Base-by-base conservation (phyloP, 2,329 filamentous ascomycete species). In the Aquanectria penicillioides region DNA sequence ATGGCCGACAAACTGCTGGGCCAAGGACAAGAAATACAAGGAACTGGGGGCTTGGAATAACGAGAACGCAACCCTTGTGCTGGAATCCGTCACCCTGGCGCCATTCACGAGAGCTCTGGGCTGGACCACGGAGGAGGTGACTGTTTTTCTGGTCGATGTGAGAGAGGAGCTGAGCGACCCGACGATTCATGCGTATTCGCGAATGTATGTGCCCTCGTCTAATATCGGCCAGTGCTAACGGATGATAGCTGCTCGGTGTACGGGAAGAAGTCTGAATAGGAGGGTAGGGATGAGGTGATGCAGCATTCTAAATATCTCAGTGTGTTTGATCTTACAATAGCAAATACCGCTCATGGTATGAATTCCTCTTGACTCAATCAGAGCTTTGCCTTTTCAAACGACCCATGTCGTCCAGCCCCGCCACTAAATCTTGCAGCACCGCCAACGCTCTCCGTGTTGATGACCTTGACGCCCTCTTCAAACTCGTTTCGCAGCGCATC, bases 401-500 rank as follows among this genome's bases (percentile, higher is more conserved):
- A 26, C n/a, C 53, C 53, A 11, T 61, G 58, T 13, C 58, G 22
- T 25, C 58, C 58, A 28, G 41, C 58, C 15, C 58, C 58, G 9
- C 46, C 46, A 13, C 57, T 60, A 20, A 59, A 59, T 29, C 36
- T 60, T 1, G 52, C 40, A 1, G 69, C 69, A 1, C 69, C 69
- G 5, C 50, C 41, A 1, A 80, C 66, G 37, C 79, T 78, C 69
- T 85, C 82, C 12, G 62, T 65, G 13, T 64, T 61, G n/a, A 85
- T 67, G 1, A 82, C 77, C 28, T 69, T 69, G 2, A 75, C 61
- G 0, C 81, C 82, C 23, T 76, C 67, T 5, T 78, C 74, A 65
- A 78, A 84, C 63, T 86, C 83, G 59, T 74, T 74, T 29, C 67
- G 68, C 70, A 85, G 54, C 0, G 83, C 84, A 65, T 86, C 81